Conservation (phyloP, 441 rosid genomes). For the Manihot esculenta region DNA sequence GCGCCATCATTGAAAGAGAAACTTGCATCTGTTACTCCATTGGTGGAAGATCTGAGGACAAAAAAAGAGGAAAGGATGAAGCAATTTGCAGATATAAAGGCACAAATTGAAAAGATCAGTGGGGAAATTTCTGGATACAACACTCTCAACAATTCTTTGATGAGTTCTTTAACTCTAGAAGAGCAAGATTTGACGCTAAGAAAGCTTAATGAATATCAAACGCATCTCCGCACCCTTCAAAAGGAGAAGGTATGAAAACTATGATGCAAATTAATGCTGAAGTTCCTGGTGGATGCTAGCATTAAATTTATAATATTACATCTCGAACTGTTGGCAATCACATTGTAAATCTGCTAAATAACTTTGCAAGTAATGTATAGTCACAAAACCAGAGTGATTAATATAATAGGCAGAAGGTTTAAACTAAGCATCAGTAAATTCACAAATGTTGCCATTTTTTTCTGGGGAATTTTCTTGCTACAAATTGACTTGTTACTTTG, state of each 20-base stretch:
- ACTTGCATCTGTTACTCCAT: conserved; percentile 75
- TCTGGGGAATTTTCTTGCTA: neutral
- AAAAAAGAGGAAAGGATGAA: conserved; percentile 82
- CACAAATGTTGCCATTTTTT: neutral
- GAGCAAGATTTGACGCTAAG: conserved; percentile 84
- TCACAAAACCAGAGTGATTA: no score
- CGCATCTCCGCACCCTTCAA: conserved; percentile 77
- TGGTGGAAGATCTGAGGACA: conserved; percentile 71
- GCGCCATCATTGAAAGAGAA: conserved; percentile 69
- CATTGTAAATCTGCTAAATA: no score
- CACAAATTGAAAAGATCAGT: conserved; percentile 79
- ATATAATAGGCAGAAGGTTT: neutral
- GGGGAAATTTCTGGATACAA: conserved; percentile 78
- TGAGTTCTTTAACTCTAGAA: conserved; percentile 46
- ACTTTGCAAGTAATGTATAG: no score
- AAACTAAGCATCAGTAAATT: neutral
- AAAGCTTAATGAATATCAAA: conserved; percentile 81
- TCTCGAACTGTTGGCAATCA: neutral
- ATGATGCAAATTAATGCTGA: neutral
- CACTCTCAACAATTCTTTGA: conserved; percentile 37
- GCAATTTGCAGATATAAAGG: conserved; percentile 70
- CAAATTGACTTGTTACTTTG: neutral
- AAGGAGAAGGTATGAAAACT: conserved; percentile 70
- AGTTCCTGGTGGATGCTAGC: neutral
- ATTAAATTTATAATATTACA: neutral